Evolutionary conservation across 2,329 filamentous ascomycete genomes (phyloP), one percentile per base, ranked within the genome.

Genomic region (Diaporthe longicolla): DNA sequence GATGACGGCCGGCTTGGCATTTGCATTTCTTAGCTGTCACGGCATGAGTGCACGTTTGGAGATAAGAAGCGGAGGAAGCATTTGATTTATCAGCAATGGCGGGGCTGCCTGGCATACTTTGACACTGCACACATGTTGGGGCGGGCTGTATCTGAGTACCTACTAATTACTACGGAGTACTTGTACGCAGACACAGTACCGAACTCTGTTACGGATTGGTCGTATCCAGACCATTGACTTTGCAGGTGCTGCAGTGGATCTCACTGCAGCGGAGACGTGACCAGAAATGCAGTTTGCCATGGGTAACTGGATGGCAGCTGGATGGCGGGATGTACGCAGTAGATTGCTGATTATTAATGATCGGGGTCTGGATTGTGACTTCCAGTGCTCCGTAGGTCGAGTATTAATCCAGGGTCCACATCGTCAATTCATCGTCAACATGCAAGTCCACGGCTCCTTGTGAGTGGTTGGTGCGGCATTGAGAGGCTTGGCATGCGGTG

Each of bases 51-150:
- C 43, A 13, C 10, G 4, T 6, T 24, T 52, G 48, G 21, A 68
- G 63, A 68, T 68, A 68, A 52, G 45, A 19, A 40, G 11, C 17
- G n/a, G 7, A n/a, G 26, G n/a, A 26, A n/a, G 45, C 21, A 54
- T 24, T 54, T 68, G 63, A 68, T 68, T 68, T 68, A 68, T 68
- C 63, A 68, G 63, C 63, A 54, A 37, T 8, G 48, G 63, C 48
- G 48, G 61, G 61, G 61, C 61, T 37, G 48, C 45, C 48, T 10
- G n/a, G 9, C 48, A 40, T 15, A 21, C 37, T 50, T 54, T 19
- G 15, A 1, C 11, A 24, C 43, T 52, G 45, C 15, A 17, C 40
- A 29, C n/a, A 35, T 17, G 1, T 3, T 1, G 10, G 10, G 10
- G 24, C n/a, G 29, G 37, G 7, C 55, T 35, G 19, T 59, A 40